Evolutionary conservation across 352 stramenopile genomes (phyloP).

Genomic region (Thraustochytrium sp.): DNA sequence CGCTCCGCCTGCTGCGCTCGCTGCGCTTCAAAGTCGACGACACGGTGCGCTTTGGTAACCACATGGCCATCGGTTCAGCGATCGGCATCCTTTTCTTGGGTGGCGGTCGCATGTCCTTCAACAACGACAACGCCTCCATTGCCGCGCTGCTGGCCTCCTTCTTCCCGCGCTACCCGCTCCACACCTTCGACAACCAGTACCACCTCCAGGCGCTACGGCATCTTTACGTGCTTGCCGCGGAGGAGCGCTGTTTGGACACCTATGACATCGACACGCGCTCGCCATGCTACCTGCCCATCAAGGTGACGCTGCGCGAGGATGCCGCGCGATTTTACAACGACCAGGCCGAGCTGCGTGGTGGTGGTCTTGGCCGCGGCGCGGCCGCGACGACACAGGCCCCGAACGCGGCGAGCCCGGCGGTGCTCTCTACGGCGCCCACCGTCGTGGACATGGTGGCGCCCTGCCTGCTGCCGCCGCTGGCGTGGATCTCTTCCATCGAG

Average conservation of each 20-base stretch:
- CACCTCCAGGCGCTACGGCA: conserved; percentile 77
- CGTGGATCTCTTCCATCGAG: conserved; percentile 19
- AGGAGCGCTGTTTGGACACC: conserved; percentile 51
- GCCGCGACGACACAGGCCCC: background rate
- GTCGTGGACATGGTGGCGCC: conserved; percentile 29
- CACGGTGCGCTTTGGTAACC: conserved; percentile 83
- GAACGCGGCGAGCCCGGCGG: background rate
- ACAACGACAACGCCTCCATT: conserved; percentile 70
- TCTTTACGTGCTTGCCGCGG: conserved; percentile 75
- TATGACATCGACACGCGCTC: conserved; percentile 46
- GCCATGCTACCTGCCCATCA: conserved; percentile 32
- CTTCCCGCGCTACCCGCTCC: conserved; percentile 83
- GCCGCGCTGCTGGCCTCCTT: conserved; percentile 86
- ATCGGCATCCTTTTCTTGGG: conserved; percentile 94
- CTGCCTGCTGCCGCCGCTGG: conserved; percentile 16
- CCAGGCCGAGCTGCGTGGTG: background rate
- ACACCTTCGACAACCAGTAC: conserved; percentile 88
- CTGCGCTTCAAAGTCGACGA: conserved; percentile 66
- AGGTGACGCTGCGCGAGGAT: conserved; percentile 10
- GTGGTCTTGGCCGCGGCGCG: too few species aligned
- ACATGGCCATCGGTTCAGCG: conserved; percentile 86
- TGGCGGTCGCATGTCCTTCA: conserved; percentile 82
- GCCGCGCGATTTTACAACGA: conserved; percentile 12
- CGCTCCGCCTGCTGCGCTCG: conserved; percentile 78
- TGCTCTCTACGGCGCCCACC: background rate